Percentiles rank a stretch among this genome's conserved stretches.
These are phyloP conservation scores for Viola odorata DNA, from an alignment of 345 rosid species.

Conservation along the genomic window DNA sequence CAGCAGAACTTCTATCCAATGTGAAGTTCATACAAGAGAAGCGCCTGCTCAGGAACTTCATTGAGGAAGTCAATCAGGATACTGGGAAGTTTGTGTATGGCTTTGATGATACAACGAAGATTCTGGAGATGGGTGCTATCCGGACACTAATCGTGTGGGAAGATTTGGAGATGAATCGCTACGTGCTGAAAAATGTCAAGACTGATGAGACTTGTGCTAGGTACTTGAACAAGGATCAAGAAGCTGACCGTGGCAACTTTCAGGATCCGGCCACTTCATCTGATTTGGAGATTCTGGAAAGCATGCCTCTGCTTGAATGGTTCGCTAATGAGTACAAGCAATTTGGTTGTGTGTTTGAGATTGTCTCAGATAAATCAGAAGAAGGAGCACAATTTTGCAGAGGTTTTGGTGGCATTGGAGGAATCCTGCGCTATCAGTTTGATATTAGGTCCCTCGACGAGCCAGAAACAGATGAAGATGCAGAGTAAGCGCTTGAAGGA, in stretches of 20 bases:
- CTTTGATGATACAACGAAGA: conserved; percentile 1
- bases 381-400: no score
- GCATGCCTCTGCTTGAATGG: conserved; percentile 4
- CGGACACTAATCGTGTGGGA: background rate
- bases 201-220: background rate
- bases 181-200: background rate
- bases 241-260: background rate
- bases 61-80: no score
- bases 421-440: no score
- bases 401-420: no score
- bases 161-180: conserved; percentile 2
- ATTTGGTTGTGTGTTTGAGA: background rate
- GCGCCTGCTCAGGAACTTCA: no score
- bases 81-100: no score
- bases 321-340: background rate
- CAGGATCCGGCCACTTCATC: background rate
- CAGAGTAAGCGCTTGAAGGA: no score
- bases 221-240: conserved; percentile 2
- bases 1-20: no score
- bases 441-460: no score
- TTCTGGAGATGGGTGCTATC: conserved; percentile 3
- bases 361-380: background rate
- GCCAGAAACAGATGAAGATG: no score
- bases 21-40: no score
- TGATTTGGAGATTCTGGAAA: background rate